Evolutionary conservation across 352 stramenopile genomes (phyloP), one percentile per base, ranked within the genome.

Genomic region (Pythium biforme): DNA sequence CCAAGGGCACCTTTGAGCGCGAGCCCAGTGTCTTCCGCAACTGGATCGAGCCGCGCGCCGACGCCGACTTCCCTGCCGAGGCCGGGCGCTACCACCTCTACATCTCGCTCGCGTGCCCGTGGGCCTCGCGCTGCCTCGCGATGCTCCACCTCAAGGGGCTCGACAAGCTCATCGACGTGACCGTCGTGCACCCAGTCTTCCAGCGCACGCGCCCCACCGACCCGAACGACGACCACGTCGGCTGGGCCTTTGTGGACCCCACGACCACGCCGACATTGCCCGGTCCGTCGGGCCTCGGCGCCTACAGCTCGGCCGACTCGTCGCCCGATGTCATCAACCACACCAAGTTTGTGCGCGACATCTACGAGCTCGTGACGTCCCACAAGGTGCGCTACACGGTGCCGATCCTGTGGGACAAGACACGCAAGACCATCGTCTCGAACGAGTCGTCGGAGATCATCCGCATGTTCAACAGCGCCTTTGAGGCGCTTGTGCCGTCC

Each of bases 371-470:
- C 39, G 83, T 69, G 64, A 88, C 74, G n/a, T 64, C 78, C 46
- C 75, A 84, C 47, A 88, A 90, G 72, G 87, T 81, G 56, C 83
- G 81, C 70, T 93, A 90, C 73, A 92, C 92, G 51, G 93, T 97
- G 46, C 94, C 94, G 15, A 79, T 98, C 43, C 55, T 98, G 33
- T 91, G 96, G 72, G 92, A 98, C 83, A 89, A 90, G 69, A 76
- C 89, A 68, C 85, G 78, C 62, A 83, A 92, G 57, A 89, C 77
- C 25, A 98, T 98, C 69, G 90, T 98, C 23, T 97, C 86, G 56
- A 98, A 98, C 76, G 94, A 98, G 68, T 97, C 86, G 46, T 81
- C 86, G 51, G 91, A 98, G 52, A 98, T 98, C 59, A 89, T 98
- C 66, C 82, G 90, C 63, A 95, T 98, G 72, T 83, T 98, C 26